Base-by-base conservation (phyloP, 345 rosid species). In the Sonneratia alba region DNA sequence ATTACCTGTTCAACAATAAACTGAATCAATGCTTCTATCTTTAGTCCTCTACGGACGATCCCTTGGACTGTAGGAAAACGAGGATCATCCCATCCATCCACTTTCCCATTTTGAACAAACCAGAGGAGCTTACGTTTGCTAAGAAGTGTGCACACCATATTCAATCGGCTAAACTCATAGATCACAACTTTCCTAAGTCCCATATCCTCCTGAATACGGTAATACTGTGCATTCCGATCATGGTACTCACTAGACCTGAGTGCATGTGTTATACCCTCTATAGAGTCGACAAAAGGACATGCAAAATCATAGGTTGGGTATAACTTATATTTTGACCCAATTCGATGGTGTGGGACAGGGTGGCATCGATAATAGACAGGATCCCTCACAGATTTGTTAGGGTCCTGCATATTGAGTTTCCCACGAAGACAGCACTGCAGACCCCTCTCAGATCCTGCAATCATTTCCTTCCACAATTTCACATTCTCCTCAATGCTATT, bases 281-380 rank as follows among this genome's bases (percentile, higher is more conserved):
- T 36, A 38, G 92, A 85, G 79, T 90, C 99, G 7, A 90, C 92
- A 85, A 85, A 92, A 1, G 99, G 99, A 74, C 99, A 95, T 51
- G 98, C 99, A 85, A 95, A 95, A 80, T 95, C 99, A 79, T 95
- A 95, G 24, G 98, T 95, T n/a, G 99, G 99, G 73, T 92, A 95
- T 42, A 95, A 3, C 81, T 88, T 92, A 74, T 92, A 95, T 79
- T 86, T 90, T 73, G 89, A 70, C 4, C 98, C 99, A 57, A 95
- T 87, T 32, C 98, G 86, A 71, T 95, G 99, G 77, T 90, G 98
- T 73, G 99, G 81, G 74, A 88, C 73, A 67, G 96, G 97, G 79
- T 95, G 88, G 83, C 98, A 95, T 34, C 97, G 89, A 57, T 92
- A 95, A 71, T 95, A 95, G 51, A 95, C 99, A 0, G 98, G 99